Conservation (phyloP, 768 basidiomycete species). For the Hygrocybe coccinea region DNA sequence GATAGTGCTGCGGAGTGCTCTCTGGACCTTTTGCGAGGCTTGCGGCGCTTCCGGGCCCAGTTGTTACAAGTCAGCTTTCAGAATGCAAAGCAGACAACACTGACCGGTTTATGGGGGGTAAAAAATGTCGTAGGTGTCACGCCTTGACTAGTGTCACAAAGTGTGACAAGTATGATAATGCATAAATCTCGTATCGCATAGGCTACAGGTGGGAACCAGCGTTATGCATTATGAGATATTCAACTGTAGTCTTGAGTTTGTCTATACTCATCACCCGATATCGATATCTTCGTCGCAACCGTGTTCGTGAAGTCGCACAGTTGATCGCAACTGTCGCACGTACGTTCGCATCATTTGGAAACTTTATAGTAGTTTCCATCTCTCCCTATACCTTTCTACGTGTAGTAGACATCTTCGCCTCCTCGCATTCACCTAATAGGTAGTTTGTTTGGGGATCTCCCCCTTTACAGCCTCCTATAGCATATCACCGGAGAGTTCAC, state of each 20-base stretch:
- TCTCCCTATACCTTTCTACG: too few relatives aligned
- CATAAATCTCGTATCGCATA: slow-evolving; percentile 3
- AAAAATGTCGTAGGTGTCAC: not conserved
- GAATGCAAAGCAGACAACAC: not conserved
- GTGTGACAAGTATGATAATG: not conserved
- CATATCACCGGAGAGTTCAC: not conserved
- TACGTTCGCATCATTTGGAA: too few relatives aligned
- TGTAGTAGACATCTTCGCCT: too few relatives aligned
- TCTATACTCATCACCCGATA: too few relatives aligned
- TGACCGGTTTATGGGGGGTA: not conserved
- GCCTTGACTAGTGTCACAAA: not conserved
- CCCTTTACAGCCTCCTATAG: not conserved
- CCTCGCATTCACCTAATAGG: too few relatives aligned
- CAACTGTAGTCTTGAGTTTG: too few relatives aligned
- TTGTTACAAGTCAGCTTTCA: not conserved
- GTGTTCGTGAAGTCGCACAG: too few relatives aligned
- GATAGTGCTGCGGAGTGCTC: slow-evolving; percentile 1
- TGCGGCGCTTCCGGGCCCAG: not conserved
- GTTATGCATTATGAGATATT: slow-evolving; percentile 3
- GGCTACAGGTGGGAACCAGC: not conserved
- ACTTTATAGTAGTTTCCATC: too few relatives aligned
- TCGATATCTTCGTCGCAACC: too few relatives aligned
- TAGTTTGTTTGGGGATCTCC: too few relatives aligned
- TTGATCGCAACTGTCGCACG: too few relatives aligned
- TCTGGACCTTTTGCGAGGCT: not conserved